Conservation (phyloP, 495 filamentous ascomycete species). For the Xylaria scruposa region DNA sequence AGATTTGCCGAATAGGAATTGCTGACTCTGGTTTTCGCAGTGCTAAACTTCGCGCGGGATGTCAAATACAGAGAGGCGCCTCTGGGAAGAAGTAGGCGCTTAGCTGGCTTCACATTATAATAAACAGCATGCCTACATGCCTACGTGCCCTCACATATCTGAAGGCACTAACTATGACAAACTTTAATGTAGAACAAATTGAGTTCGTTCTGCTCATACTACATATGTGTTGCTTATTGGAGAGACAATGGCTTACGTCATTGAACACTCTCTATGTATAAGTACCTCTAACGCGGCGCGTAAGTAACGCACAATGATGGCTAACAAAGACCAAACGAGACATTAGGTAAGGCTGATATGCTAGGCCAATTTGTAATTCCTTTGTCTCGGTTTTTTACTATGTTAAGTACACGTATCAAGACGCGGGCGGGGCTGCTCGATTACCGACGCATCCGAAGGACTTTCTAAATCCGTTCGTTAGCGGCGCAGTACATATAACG, state of each 20-base stretch:
- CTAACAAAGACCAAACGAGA: too few relatives aligned
- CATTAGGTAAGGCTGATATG: constrained; percentile 8
- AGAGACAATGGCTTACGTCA: constrained; percentile 2
- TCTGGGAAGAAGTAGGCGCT: not conserved
- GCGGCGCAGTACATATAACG: constrained; percentile 19
- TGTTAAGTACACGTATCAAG: not conserved
- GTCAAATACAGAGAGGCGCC: not conserved
- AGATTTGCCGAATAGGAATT: not conserved
- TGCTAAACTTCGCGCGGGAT: constrained; percentile 15
- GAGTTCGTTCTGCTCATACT: not conserved
- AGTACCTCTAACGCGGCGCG: not conserved
- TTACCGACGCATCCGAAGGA: constrained; percentile 28
- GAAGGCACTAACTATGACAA: not conserved
- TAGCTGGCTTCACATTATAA: not conserved
- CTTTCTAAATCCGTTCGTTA: constrained; percentile 18
- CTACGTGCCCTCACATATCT: not conserved
- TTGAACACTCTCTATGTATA: not conserved
- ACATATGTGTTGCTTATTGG: not conserved
- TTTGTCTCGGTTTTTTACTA: not conserved
- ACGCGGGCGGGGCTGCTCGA: not conserved
- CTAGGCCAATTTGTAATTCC: constrained; percentile 14
- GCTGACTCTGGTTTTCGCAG: constrained; percentile 22
- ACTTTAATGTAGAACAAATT: not conserved
- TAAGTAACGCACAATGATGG: too few relatives aligned
- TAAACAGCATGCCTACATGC: not conserved